A percentile compares a stretch with the other conserved stretches of the same genome.
Evolutionary conservation across 2,329 filamentous ascomycete species (phyloP).

Genomic region (Aspergillus cejpii): DNA sequence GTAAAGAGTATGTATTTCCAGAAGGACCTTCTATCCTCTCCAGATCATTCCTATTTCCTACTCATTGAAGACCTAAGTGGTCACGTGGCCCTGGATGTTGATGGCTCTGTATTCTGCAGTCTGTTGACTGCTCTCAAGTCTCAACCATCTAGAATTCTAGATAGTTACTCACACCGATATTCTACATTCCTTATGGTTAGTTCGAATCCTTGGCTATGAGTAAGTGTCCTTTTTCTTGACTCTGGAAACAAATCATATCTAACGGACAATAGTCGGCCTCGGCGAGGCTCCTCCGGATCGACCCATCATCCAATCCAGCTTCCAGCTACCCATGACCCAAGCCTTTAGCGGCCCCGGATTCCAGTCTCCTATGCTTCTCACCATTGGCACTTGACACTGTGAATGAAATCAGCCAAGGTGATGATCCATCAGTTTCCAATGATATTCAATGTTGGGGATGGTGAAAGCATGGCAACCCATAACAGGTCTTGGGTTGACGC

Average conservation of each 20-base stretch:
- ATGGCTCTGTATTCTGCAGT: no score
- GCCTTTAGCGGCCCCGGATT: slow-evolving; percentile 9
- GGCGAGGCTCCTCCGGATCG: not conserved
- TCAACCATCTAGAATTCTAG: no score
- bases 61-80: no score
- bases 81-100: not conserved
- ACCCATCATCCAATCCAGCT: not conserved
- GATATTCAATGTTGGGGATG: slow-evolving; percentile 7
- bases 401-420: slow-evolving; percentile 17
- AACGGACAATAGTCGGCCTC: not conserved
- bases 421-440: slow-evolving; percentile 8
- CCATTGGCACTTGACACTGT: slow-evolving; percentile 2
- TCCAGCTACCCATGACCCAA: slow-evolving; percentile 2
- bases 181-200: not conserved
- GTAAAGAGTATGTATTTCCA: no score
- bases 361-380: not conserved
- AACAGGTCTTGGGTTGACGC: slow-evolving; percentile 4
- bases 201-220: not conserved
- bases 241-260: not conserved
- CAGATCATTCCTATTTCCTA: no score
- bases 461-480: slow-evolving; percentile 12
- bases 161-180: not conserved
- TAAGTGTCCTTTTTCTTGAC: not conserved
- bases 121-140: no score
- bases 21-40: no score